Base-by-base conservation (phyloP, 2,329 filamentous ascomycete genomes). In the Scytalidium sp. region DNA sequence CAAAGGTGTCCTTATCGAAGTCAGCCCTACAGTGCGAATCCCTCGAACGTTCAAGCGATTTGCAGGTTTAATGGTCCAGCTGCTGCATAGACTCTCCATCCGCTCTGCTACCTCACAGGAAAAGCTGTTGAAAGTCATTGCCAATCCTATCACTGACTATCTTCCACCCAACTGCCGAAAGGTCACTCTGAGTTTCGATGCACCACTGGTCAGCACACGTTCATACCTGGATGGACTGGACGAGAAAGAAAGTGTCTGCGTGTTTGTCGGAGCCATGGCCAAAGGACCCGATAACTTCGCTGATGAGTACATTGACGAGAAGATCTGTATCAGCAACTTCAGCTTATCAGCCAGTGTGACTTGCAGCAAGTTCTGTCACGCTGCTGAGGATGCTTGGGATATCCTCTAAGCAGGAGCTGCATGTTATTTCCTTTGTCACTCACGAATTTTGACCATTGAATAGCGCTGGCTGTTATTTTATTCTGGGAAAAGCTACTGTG, bases 291-390 rank as follows among this genome's bases (percentile, higher is more conserved):
- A 99, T 68, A 93, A 90, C 70, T 99, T 99, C 67, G 94, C 94
- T 56, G 94, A 99, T 67, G 81, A 83, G 39, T 90, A 88, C 71
- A 95, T 97, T 64, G 93, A 97, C 66, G 94, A 99, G 73, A 90
- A 95, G 64, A 97, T 99, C 66, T 90, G 88, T 62, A 97, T 99
- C 74, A 97, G 93, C 79, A 96, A 97, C 71, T 99, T 89, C 79
- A 96, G 92, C 65, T 79, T 99, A 56, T 96, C 90, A 65, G 94
- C 94, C 54, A 97, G 93, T 75, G 94, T 99, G 55, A 93, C 94
- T 41, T 99, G 94, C 80, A 97, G 93, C 83, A 99, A 97, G 72
- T 97, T 99, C 78, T 97, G 94, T 72, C 94, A 99, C 71, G 94
- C 93, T 39, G 93, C 92, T 41, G 94, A 99, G 73, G 94, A 99